These are phyloP conservation scores for Mycena pura DNA, from an alignment of 768 basidiomycete genomes.

Conservation along the genomic window DNA sequence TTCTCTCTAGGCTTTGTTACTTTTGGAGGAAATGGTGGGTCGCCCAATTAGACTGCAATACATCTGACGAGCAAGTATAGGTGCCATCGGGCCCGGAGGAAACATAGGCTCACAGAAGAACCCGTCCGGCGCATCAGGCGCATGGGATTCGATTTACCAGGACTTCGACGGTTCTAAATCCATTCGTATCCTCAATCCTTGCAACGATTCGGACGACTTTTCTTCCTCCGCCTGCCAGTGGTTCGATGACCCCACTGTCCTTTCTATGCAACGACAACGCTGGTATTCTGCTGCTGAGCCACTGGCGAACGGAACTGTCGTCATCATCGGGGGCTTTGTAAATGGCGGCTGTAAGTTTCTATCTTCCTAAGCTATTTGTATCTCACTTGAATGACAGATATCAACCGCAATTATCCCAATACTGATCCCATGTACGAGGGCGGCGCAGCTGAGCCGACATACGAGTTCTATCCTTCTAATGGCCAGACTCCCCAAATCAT, in stretches of 20 bases:
- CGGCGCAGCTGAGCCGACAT: slow-evolving; percentile 80
- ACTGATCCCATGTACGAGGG: slow-evolving; percentile 66
- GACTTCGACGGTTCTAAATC: slow-evolving; percentile 83
- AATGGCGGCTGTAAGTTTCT: slow-evolving; percentile 74
- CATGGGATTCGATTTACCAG: slow-evolving; percentile 71
- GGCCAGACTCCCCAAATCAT: slow-evolving; percentile 55
- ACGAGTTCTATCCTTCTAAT: slow-evolving; percentile 80
- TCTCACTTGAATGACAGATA: too few relatives aligned
- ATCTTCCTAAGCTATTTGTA: too few relatives aligned
- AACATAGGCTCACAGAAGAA: slow-evolving; percentile 58
- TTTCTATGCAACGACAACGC: slow-evolving; percentile 71
- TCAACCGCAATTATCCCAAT: slow-evolving; percentile 79
- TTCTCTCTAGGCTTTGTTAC: slow-evolving; percentile 53
- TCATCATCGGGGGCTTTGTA: slow-evolving; percentile 82
- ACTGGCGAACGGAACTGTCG: slow-evolving; percentile 73
- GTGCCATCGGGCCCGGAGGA: slow-evolving; percentile 73
- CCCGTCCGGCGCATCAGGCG: slow-evolving; percentile 51
- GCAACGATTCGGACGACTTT: slow-evolving; percentile 57
- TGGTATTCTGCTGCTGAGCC: slow-evolving; percentile 85
- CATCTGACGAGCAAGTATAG: slow-evolving; percentile 44
- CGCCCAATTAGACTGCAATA: neutral
- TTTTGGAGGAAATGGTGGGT: slow-evolving; percentile 60
- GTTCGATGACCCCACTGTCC: slow-evolving; percentile 69
- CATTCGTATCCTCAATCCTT: slow-evolving; percentile 85
- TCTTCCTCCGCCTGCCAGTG: slow-evolving; percentile 63